Evolutionary conservation across 768 basidiomycete species (phyloP), one percentile per base, ranked within the genome.

Genomic region (Thelephora ganbajun): DNA sequence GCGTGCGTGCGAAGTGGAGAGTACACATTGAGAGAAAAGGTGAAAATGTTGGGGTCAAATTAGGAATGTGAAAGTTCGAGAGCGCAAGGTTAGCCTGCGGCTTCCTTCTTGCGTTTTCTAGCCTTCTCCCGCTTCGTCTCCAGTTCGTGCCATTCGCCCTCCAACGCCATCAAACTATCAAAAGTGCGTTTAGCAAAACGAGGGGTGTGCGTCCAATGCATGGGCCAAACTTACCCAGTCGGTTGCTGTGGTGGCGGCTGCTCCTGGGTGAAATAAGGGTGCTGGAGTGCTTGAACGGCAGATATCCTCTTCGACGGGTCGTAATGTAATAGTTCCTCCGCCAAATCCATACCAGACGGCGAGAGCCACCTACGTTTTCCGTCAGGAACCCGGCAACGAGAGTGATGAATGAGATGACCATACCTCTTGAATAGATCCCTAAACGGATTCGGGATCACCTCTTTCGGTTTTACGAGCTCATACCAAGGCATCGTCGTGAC

Each of bases 71-170:
- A 44, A 44, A 50, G 56, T 46, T 61, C 57, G 53, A 49, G 51
- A 56, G 52, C 46, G 51, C 46, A 45, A 56, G 52, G 53, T 49
- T 23, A 50, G 54, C 42, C 37, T 43, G 41, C 50, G 43, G 47
- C 56, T 43, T 79, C 83, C 52, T 71, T 70, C 71, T 75, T 83
- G 61, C 78, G 72, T 64, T 84, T 83, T 67, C 79, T 86, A 49
- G 83, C 82, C 35, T 89, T 75, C 66, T 97, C 91, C 48, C 81
- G 74, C 63, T 97, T 99, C 11, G 89, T 87, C 62, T 97, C 93
- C 52, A 93, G 72, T 63, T 99, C 96, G 63, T 99, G 96, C 88
- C 93, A 97, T 62, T 98, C 96, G 41, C 96, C 94, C 60, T 89
- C 79, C 36, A 96, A 65, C 11, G 74, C 74, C 11, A 83, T 74